These are phyloP conservation scores for Capniomyces stellatus DNA, from an alignment of 371 early-diverging fungal genomes.

Conservation along the genomic window DNA sequence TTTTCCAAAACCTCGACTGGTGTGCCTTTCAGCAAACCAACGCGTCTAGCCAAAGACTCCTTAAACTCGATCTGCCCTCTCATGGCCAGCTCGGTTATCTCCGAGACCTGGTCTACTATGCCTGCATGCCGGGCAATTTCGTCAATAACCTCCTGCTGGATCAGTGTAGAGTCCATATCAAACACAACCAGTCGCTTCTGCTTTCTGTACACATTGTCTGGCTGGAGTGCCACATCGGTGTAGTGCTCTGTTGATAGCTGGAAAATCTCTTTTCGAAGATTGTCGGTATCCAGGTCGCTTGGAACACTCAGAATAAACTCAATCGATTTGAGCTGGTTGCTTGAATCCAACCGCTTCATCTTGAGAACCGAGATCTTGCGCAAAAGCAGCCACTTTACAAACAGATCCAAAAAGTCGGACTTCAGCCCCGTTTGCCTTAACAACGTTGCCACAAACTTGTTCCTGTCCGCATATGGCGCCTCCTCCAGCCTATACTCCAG, in stretches of 20 bases:
- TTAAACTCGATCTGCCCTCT: conserved; percentile 91
- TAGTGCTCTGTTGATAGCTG: conserved; percentile 42
- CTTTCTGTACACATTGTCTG: conserved; percentile 66
- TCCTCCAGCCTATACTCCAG: conserved; percentile 35
- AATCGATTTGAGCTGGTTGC: conserved; percentile 40
- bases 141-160: conserved; percentile 96
- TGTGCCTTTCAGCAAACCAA: conserved; percentile 70
- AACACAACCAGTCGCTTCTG: conserved; percentile 88
- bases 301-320: conserved; percentile 67
- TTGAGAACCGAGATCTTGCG: conserved; percentile 63
- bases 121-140: conserved; percentile 86
- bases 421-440: conserved; percentile 58
- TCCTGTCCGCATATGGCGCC: conserved; percentile 60
- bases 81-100: conserved; percentile 91
- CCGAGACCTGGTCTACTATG: conserved; percentile 78
- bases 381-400: conserved; percentile 46
- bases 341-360: conserved; percentile 48
- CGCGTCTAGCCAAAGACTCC: conserved; percentile 73
- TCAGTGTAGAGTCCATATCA: conserved; percentile 97
- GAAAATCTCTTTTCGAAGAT: conserved; percentile 46
- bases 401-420: conserved; percentile 47
- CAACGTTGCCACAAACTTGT: conserved; percentile 65
- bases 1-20: conserved; percentile 58
- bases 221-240: conserved; percentile 75
- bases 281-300: conserved; percentile 32